A percentile compares a stretch with the other conserved stretches of the same genome.
Evolutionary conservation across 164 flowering plant genomes (phyloP).

Genomic region (Houttuynia cordata): DNA sequence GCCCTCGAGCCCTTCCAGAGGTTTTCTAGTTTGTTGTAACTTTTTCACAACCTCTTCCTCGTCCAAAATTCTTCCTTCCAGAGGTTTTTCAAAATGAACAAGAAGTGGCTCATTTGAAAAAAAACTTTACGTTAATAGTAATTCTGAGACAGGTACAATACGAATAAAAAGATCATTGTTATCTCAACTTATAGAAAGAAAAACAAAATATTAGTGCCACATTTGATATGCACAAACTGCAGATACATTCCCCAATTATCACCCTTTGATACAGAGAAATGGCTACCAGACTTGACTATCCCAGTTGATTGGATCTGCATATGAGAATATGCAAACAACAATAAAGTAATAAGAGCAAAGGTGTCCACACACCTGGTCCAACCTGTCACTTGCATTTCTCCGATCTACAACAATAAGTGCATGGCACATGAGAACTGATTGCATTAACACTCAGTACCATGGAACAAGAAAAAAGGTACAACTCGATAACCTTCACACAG

Average conservation of each 20-base stretch:
- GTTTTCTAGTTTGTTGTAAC: conserved; percentile 14
- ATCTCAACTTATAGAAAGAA: too few relatives aligned
- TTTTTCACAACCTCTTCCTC: conserved; percentile 33
- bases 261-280: too few relatives aligned
- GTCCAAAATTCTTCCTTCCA: conserved; percentile 32
- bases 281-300: conserved; percentile 9
- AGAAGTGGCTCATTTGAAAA: conserved; percentile 9
- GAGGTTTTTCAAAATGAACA: too few relatives aligned
- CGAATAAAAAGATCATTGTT: too few relatives aligned
- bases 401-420: conserved; percentile 89
- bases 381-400: conserved; percentile 51
- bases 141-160: too few relatives aligned
- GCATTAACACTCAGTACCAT: conserved; percentile 97
- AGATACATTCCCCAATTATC: too few relatives aligned
- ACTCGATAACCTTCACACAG: background rate
- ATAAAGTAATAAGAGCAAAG: too few relatives aligned
- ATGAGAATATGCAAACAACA: too few relatives aligned
- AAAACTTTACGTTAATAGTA: conserved; percentile 32
- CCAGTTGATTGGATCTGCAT: too few relatives aligned
- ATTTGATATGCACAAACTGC: too few relatives aligned
- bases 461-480: conserved; percentile 1
- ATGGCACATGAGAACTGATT: conserved; percentile 50
- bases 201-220: too few relatives aligned
- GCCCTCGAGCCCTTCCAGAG: conserved; percentile 51
- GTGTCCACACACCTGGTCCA: conserved; percentile 59